phyloP scores from a whole-genome alignment of 2,329 filamentous ascomycete species.

The Arthrobotrys musiformis region DNA sequence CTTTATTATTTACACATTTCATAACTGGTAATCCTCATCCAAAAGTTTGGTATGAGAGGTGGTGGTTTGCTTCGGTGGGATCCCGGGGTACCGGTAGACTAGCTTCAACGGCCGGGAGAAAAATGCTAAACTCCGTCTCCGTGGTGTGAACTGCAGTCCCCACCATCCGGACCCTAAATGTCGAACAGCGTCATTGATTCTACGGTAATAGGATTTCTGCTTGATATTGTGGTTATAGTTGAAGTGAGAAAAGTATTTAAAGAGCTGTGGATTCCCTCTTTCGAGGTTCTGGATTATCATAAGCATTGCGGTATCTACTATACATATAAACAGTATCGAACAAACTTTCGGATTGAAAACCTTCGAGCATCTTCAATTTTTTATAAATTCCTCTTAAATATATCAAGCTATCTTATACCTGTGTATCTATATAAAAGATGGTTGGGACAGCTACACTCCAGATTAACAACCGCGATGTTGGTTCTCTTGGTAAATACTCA shows the following conservation, averaged over 20 bases:
- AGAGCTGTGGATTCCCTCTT: background rate
- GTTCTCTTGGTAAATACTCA: conserved; percentile 38
- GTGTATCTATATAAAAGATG: background rate
- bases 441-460: conserved; percentile 7
- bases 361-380: too few relatives aligned
- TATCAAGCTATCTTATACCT: background rate
- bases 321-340: background rate
- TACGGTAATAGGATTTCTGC: background rate
- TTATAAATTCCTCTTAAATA: too few relatives aligned
- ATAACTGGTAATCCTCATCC: background rate
- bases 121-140: conserved; percentile 39
- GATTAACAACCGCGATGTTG: conserved; percentile 30
- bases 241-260: conserved; percentile 40
- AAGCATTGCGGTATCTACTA: background rate
- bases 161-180: background rate
- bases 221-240: background rate
- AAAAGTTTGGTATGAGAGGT: background rate
- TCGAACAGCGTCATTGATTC: background rate
- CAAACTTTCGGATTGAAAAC: background rate
- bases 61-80: background rate
- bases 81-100: background rate
- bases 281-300: background rate
- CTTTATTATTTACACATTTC: too few relatives aligned
- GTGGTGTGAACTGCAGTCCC: too few relatives aligned
- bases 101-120: background rate